Evolutionary conservation across 768 basidiomycete species (phyloP), one percentile per base, ranked within the genome.

Genomic region (Hygrocybe coccinea): DNA sequence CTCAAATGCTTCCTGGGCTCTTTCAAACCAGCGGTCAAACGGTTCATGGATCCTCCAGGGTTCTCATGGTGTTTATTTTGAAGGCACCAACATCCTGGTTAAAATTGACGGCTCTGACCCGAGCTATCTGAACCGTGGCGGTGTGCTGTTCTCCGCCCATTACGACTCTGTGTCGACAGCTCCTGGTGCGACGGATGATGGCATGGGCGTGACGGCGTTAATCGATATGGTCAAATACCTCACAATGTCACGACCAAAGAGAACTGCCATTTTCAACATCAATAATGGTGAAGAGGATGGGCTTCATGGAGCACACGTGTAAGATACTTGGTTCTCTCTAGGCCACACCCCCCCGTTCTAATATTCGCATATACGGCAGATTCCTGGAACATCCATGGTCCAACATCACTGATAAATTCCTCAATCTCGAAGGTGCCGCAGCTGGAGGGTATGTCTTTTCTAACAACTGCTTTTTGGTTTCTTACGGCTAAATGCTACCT

Each of bases 231-330:
- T 88, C 35, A 71, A 82, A 38, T 79, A 82, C 59, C 73, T 83
- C 51, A 73, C 76, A 0, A 67, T 70, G 54, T 72, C 83, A 38
- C 71, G 76, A 6, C 80, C 80, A 1, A 68, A 71, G 39, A 76
- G 83, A 37, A 87, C 87, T 0, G 84, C 85, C 5, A 69, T 93
- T 3, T 90, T 92, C 74, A 89, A 91, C 62, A 79, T 90, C 66
- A 93, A 93, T 67, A 91, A 92, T 57, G 90, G 86, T 1, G 91
- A 92, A 64, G 90, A 93, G 62, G 83, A 89, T 65, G 80, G 83
- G 34, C 66, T 91, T 59, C 78, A 85, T 57, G 90, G 90, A 21
- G 85, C 89, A 7, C 83, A 84, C 63, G 74, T 77, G 80, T 89
- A 74, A 50, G 53, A 54, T 46, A 50, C 5, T 17, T 11, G 5